Conservation (phyloP, 2,329 filamentous ascomycete genomes). For the Zymoseptoria crescenta region DNA sequence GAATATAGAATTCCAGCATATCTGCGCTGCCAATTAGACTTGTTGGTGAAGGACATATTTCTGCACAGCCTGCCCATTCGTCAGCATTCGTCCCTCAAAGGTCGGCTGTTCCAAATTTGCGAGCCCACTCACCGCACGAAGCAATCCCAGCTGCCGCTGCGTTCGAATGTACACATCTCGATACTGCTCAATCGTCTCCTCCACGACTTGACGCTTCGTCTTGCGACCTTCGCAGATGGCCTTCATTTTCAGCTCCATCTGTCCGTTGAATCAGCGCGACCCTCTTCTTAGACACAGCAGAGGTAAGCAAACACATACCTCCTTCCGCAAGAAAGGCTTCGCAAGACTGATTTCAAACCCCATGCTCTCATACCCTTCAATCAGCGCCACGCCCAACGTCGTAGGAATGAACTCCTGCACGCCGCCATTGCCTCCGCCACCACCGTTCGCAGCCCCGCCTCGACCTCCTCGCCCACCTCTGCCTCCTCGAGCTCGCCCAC, state of each 20-base stretch:
- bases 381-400: constrained; percentile 79
- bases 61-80: constrained; percentile 5
- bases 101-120: neutral
- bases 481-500: constrained; percentile 28
- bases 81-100: neutral
- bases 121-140: constrained; percentile 41
- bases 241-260: constrained; percentile 94
- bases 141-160: constrained; percentile 60
- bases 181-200: constrained; percentile 80
- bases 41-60: constrained; percentile 7
- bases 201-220: constrained; percentile 65
- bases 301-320: constrained; percentile 43
- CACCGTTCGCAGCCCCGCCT: constrained; percentile 40
- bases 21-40: neutral
- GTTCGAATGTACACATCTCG: constrained; percentile 78
- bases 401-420: constrained; percentile 90
- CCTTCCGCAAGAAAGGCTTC: constrained; percentile 92
- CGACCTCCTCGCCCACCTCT: constrained; percentile 41
- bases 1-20: too few species aligned
- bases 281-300: too few species aligned
- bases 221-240: constrained; percentile 85
- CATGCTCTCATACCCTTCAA: constrained; percentile 91
- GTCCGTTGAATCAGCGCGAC: neutral
- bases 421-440: constrained; percentile 35
- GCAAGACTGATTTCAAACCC: constrained; percentile 85